These are phyloP conservation scores for Fraxinus quadrangulata DNA, from an alignment of 257 asterid genomes.

Conservation along the genomic window DNA sequence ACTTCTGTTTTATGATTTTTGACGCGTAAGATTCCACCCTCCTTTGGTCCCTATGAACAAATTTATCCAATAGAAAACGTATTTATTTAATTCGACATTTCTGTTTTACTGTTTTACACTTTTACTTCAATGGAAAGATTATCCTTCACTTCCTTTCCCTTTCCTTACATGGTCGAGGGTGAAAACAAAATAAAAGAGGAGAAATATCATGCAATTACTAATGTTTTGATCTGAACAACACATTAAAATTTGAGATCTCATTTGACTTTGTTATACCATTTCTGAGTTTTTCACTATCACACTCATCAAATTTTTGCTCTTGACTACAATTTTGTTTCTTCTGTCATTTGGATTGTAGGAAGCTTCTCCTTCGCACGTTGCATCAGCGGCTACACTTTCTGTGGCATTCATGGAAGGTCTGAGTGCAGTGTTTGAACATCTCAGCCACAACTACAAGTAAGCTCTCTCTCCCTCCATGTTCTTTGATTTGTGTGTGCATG, in stretches of 20 bases:
- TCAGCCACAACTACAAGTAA: slow-evolving; percentile 44
- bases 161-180: neutral
- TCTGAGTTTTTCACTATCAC: neutral
- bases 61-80: neutral
- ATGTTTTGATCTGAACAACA: neutral
- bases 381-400: slow-evolving; percentile 58
- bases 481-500: neutral
- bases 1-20: neutral
- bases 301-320: neutral
- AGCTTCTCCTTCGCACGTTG: slow-evolving; percentile 47
- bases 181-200: neutral
- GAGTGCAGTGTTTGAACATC: slow-evolving; percentile 40
- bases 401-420: slow-evolving; percentile 59
- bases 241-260: neutral
- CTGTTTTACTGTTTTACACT: neutral
- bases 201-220: neutral
- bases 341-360: slow-evolving; percentile 30
- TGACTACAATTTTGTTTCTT: neutral
- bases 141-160: neutral
- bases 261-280: neutral
- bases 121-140: neutral
- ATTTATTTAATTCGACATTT: neutral
- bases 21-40: neutral
- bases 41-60: neutral
- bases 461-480: slow-evolving; percentile 4